These are phyloP conservation scores for Mycena rebaudengoi DNA, from an alignment of 768 basidiomycete species.

Conservation along the genomic window DNA sequence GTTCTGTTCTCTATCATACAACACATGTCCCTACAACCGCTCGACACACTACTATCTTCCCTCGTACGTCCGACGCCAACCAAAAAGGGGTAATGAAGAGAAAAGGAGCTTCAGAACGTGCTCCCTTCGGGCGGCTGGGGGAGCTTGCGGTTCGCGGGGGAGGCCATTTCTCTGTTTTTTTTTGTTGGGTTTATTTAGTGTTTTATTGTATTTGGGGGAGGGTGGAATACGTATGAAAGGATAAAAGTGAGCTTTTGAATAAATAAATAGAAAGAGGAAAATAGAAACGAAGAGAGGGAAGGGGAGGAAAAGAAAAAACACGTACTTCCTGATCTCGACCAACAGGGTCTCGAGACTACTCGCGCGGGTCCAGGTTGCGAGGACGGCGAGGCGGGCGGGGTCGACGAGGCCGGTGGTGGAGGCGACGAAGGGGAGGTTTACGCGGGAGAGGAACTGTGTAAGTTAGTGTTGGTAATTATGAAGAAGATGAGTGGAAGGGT, in stretches of 20 bases:
- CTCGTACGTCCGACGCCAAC: too few relatives aligned
- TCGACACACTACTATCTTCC: too few relatives aligned
- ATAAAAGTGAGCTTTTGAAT: too few relatives aligned
- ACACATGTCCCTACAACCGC: too few relatives aligned
- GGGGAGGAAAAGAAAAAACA: too few relatives aligned
- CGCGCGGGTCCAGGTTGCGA: constrained; percentile 78
- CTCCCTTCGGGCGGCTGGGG: constrained; percentile 94
- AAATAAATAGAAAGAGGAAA: neutral
- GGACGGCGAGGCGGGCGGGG: constrained; percentile 70
- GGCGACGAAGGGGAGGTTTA: constrained; percentile 94
- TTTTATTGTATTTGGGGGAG: too few relatives aligned
- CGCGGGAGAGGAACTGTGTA: constrained; percentile 74
- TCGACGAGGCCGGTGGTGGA: constrained; percentile 82
- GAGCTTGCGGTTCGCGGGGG: constrained; percentile 89
- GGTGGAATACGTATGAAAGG: too few relatives aligned
- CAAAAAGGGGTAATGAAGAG: too few relatives aligned
- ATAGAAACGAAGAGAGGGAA: neutral
- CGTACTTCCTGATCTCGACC: constrained; percentile 92
- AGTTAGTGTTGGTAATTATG: neutral
- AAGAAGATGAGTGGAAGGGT: neutral
- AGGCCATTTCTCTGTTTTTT: constrained; percentile 96
- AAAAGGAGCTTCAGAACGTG: constrained; percentile 61
- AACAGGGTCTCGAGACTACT: constrained; percentile 88
- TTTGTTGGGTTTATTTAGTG: too few relatives aligned
- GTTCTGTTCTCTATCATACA: too few relatives aligned